These are phyloP conservation scores for Aspergillus pseudonomiae DNA, from an alignment of 2,329 filamentous ascomycete species.

Conservation along the genomic window DNA sequence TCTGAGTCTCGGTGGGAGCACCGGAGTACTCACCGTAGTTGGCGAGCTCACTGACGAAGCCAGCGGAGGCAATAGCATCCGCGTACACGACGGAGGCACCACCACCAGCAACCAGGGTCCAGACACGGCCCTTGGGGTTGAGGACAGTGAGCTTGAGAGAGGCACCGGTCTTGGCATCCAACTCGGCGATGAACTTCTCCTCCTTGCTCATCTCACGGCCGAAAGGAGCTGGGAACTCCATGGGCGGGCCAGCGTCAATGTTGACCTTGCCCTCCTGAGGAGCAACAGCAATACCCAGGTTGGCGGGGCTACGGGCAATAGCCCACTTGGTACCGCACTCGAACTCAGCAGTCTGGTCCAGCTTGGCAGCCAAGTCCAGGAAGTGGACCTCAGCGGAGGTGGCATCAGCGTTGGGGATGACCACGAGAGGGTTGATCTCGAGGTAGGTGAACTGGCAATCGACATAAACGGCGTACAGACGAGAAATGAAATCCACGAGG, in stretches of 20 bases:
- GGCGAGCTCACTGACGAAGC: slow-evolving; percentile 93
- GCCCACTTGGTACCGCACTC: slow-evolving; percentile 99
- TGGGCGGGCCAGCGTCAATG: slow-evolving; percentile 94
- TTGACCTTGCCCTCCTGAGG: slow-evolving; percentile 74
- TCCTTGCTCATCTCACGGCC: slow-evolving; percentile 98
- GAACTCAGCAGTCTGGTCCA: slow-evolving; percentile 98
- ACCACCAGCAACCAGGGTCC: slow-evolving; percentile 98
- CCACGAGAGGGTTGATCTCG: slow-evolving; percentile 98
- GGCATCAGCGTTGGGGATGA: slow-evolving; percentile 89
- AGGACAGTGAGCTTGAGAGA: slow-evolving; percentile 98
- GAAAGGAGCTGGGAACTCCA: slow-evolving; percentile 99
- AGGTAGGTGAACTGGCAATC: slow-evolving; percentile 99
- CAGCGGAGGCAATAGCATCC: slow-evolving; percentile 94
- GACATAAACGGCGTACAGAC: slow-evolving; percentile 97
- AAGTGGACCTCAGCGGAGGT: slow-evolving; percentile 96
- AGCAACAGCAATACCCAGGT: slow-evolving; percentile 77
- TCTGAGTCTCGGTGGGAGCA: slow-evolving; percentile 97
- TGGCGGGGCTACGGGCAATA: slow-evolving; percentile 85
- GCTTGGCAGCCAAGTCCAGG: slow-evolving; percentile 96
- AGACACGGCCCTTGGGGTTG: slow-evolving; percentile 88
- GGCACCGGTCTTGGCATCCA: slow-evolving; percentile 98
- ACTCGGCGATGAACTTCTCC: slow-evolving; percentile 97
- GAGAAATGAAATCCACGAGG: slow-evolving; percentile 97
- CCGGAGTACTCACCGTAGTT: slow-evolving; percentile 99
- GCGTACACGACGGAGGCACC: slow-evolving; percentile 99